Percentiles rank a stretch among this genome's conserved stretches.
Conservation (phyloP, 495 filamentous ascomycete genomes). For the Aspergillus diversus region DNA sequence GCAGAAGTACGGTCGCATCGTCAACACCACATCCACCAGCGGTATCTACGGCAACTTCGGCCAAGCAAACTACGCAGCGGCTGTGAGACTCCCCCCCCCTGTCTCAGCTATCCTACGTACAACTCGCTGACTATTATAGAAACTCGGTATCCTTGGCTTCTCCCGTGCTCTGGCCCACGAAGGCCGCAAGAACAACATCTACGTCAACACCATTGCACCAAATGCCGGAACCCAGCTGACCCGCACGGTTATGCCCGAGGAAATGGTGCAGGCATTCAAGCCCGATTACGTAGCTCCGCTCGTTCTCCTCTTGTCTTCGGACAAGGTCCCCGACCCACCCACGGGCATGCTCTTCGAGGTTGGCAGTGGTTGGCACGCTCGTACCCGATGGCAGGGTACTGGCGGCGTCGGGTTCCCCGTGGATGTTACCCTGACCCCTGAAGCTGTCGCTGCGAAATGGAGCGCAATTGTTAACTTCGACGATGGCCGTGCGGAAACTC, state of each 20-base stretch:
- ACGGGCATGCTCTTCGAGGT: conserved; percentile 95
- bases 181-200: conserved; percentile 97
- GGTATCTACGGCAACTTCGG: conserved; percentile 99
- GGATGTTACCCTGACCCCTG: conserved; percentile 83
- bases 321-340: conserved; percentile 79
- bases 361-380: conserved; percentile 90
- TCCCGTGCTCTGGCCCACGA: conserved; percentile 91
- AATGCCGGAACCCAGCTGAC: conserved; percentile 98
- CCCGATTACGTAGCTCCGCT: conserved; percentile 96
- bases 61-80: conserved; percentile 96
- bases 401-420: conserved; percentile 93
- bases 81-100: conserved; percentile 29
- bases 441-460: conserved; percentile 81
- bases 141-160: conserved; percentile 93
- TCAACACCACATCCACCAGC: conserved; percentile 95
- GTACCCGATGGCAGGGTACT: conserved; percentile 92
- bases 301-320: conserved; percentile 84
- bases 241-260: conserved; percentile 90
- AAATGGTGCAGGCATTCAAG: conserved; percentile 99
- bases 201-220: conserved; percentile 96
- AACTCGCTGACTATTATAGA: conserved; percentile 33
- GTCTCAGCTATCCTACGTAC: no score
- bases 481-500: conserved; percentile 87
- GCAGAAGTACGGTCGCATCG: conserved; percentile 96
- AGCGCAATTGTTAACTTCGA: conserved; percentile 83